These are phyloP conservation scores for Melanomma pulvis-pyrius DNA, from an alignment of 495 filamentous ascomycete genomes.

Conservation along the genomic window DNA sequence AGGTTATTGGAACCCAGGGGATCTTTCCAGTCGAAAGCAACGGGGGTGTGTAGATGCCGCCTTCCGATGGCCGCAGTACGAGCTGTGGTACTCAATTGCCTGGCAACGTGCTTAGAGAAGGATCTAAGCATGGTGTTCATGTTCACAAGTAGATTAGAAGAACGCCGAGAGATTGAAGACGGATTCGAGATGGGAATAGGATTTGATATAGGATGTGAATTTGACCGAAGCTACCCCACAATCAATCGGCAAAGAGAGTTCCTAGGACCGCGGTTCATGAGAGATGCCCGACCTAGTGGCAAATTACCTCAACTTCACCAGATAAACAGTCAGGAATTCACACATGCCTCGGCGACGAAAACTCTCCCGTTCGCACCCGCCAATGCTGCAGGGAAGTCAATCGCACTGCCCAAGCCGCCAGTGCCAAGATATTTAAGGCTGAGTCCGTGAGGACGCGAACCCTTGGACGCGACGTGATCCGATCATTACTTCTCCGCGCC, in stretches of 20 bases:
- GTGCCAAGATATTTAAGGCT: constrained; percentile 35
- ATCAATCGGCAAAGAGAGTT: not conserved
- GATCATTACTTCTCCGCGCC: constrained; percentile 2
- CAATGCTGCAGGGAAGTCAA: not conserved
- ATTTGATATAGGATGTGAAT: not conserved
- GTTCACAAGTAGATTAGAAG: not conserved
- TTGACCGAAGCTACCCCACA: not conserved
- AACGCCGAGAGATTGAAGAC: not conserved
- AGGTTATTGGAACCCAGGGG: constrained; percentile 73
- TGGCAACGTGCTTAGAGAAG: constrained; percentile 41
- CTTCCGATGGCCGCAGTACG: constrained; percentile 42
- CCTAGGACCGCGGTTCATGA: constrained; percentile 25
- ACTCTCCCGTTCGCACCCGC: not conserved
- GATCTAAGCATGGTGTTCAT: constrained; percentile 48
- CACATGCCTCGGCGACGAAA: not conserved
- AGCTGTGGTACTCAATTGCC: constrained; percentile 42
- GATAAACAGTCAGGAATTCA: not conserved
- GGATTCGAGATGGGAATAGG: constrained; percentile 1
- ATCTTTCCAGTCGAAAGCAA: constrained; percentile 88
- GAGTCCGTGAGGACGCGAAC: constrained; percentile 15
- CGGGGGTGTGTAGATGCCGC: constrained; percentile 57
- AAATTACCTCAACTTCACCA: not conserved
- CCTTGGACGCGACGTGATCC: constrained; percentile 25
- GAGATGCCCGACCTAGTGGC: not conserved
- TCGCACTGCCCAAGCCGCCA: not conserved